Evolutionary conservation across 2,329 filamentous ascomycete genomes (phyloP), one percentile per base, ranked within the genome.

Genomic region (Harringtonia aguacate): DNA sequence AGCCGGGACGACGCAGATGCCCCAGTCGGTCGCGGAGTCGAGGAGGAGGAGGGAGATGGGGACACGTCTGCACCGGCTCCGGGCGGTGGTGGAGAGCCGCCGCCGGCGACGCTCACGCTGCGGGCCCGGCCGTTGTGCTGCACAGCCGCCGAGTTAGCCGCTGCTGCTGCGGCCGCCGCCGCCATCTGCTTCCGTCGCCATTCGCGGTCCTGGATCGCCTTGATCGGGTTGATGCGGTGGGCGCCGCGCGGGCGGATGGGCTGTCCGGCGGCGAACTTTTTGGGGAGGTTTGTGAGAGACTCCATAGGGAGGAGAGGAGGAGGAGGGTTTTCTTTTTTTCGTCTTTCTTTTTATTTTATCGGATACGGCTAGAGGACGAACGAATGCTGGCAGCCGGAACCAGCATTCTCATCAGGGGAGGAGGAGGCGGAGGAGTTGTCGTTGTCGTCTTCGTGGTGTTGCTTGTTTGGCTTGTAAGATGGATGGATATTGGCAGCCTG

Each of bases 131-230:
- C 2, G 15, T 9, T 14, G 29, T 15, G 30, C 12, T 4, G 12
- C 12, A 13, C 30, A 31, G 30, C 30, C 8, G 30, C 30, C 8
- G 30, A 8, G 14, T n/a, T n/a, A 1, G 40, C 31, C 13, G 40
- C 39, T 24, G 13, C 41, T 41, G 4, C 55, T 36, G 51, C 51
- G 4, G 50, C 50, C 2, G 51, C 52, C 8, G 56, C 56, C 3
- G 62, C 63, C 47, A 64, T 61, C 45, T 56, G 55, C 39, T 56
- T 53, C 41, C 65, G 65, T 17, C 66, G 63, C 55, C 69, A 67
- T 50, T 70, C 65, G 33, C 68, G 67, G 52, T 75, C 71, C 42
- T 71, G 67, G 56, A 75, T 68, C 38, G 70, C 71, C 44, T 71
- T 68, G 47, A 68, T 62, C 18, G 68, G 62, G 44, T 70, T 72